Percentiles rank a stretch among this genome's conserved stretches.
These are phyloP conservation scores for Pseudoneurospora amorphoporcata DNA, from an alignment of 495 filamentous ascomycete genomes.

Conservation along the genomic window DNA sequence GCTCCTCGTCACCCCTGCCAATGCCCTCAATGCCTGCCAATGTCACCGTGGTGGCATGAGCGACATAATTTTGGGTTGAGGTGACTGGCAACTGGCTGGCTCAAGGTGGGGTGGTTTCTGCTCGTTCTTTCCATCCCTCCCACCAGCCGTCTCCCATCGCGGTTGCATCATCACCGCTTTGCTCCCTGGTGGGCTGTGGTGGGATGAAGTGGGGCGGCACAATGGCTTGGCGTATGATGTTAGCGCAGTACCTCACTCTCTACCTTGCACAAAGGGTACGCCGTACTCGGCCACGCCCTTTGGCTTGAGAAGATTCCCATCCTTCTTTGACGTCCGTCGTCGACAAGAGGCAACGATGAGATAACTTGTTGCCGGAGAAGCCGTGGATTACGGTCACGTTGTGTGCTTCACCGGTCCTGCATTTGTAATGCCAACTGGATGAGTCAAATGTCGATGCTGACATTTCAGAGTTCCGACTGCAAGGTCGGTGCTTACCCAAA, in stretches of 20 bases:
- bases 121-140: not conserved
- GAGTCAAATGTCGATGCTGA: not conserved
- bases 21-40: not conserved
- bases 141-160: constrained; percentile 1
- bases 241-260: not conserved
- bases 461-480: not conserved
- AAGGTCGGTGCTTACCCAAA: not conserved
- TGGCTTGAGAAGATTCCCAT: not conserved
- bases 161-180: constrained; percentile 16
- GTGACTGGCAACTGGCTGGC: not conserved
- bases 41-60: constrained; percentile 22
- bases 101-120: constrained; percentile 19
- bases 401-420: not conserved
- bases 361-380: not conserved
- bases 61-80: constrained; percentile 25
- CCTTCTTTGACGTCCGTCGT: not conserved
- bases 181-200: not conserved
- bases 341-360: not conserved
- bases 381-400: not conserved
- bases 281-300: not conserved
- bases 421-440: not conserved
- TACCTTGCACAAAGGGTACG: not conserved
- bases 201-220: not conserved
- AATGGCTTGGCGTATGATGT: not conserved
- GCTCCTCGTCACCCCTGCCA: not conserved